phyloP scores from a whole-genome alignment of 1,284 basidiomycete species.

The Grifola frondosa region DNA sequence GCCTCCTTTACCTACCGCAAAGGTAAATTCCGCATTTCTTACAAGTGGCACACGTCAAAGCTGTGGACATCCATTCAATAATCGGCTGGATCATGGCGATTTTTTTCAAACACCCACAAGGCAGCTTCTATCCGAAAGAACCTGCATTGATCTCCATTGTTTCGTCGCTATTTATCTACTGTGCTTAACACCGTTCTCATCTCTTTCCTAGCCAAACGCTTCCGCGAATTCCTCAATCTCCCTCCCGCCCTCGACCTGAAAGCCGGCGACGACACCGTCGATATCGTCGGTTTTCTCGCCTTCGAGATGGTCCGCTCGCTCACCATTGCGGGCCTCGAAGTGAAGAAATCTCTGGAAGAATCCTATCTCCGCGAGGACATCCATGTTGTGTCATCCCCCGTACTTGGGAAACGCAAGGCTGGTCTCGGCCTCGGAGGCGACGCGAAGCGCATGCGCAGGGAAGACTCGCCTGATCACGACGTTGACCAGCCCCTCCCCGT shows the following conservation, averaged over 20 bases:
- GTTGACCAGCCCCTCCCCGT: constrained; percentile 60
- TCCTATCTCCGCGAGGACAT: constrained; percentile 61
- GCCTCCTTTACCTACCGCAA: constrained; percentile 97
- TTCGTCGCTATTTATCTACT: too few relatives aligned
- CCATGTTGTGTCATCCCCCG: constrained; percentile 51
- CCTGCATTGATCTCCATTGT: too few relatives aligned
- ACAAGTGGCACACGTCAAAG: too few relatives aligned
- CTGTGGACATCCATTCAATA: too few relatives aligned
- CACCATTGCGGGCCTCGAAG: constrained; percentile 81
- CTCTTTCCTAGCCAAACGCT: constrained; percentile 75
- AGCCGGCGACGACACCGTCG: constrained; percentile 93
- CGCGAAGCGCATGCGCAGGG: constrained; percentile 61
- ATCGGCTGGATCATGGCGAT: too few relatives aligned
- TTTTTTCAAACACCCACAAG: too few relatives aligned
- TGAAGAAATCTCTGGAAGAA: constrained; percentile 79
- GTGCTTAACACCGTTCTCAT: constrained; percentile 1
- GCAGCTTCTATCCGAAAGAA: too few relatives aligned
- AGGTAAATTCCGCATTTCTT: constrained; percentile 46
- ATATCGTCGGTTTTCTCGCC: constrained; percentile 95
- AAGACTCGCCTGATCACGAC: constrained; percentile 56
- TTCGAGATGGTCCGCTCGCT: constrained; percentile 97
- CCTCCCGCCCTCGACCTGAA: constrained; percentile 86
- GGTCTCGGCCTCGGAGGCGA: constrained; percentile 39
- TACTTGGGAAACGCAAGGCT: constrained; percentile 70
- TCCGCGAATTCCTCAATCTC: constrained; percentile 95